Percentiles rank a stretch among this genome's conserved stretches.
phyloP scores from a whole-genome alignment of 345 rosid genomes.

The Hypericum perforatum region DNA sequence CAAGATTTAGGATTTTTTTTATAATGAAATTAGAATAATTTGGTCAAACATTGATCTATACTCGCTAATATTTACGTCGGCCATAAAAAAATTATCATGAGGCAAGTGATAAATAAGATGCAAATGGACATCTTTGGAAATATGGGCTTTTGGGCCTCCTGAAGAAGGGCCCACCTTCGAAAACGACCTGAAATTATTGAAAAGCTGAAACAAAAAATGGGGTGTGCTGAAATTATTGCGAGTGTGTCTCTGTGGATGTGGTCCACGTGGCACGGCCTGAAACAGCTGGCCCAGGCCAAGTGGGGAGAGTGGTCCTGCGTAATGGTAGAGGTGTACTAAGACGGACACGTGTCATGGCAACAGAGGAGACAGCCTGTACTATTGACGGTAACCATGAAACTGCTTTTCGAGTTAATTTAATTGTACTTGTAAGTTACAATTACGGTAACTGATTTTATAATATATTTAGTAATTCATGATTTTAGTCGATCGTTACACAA shows the following conservation, averaged over 20 bases:
- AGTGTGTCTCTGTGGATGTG: background rate
- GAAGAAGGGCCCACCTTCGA: conserved; percentile 22
- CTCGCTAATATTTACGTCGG: background rate
- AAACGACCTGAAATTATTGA: conserved; percentile 38
- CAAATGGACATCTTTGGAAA: background rate
- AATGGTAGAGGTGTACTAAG: background rate
- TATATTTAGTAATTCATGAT: too few relatives aligned
- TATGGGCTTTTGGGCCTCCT: conserved; percentile 12
- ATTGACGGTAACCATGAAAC: too few relatives aligned
- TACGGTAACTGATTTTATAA: too few relatives aligned
- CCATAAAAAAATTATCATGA: background rate
- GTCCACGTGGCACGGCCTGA: conserved; percentile 43
- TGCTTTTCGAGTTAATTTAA: too few relatives aligned
- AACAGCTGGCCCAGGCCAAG: conserved; percentile 36
- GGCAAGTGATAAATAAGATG: background rate
- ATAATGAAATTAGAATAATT: too few relatives aligned
- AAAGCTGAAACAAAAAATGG: conserved; percentile 8
- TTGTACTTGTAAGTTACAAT: too few relatives aligned
- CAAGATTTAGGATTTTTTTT: too few relatives aligned
- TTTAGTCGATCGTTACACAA: too few relatives aligned
- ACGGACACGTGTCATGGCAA: conserved; percentile 13
- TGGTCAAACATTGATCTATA: too few relatives aligned
- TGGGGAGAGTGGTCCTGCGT: conserved; percentile 41
- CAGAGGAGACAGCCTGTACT: conserved; percentile 31
- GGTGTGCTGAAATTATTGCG: background rate